Conservation (phyloP, 768 basidiomycete species). For the Suillus subalutaceus region DNA sequence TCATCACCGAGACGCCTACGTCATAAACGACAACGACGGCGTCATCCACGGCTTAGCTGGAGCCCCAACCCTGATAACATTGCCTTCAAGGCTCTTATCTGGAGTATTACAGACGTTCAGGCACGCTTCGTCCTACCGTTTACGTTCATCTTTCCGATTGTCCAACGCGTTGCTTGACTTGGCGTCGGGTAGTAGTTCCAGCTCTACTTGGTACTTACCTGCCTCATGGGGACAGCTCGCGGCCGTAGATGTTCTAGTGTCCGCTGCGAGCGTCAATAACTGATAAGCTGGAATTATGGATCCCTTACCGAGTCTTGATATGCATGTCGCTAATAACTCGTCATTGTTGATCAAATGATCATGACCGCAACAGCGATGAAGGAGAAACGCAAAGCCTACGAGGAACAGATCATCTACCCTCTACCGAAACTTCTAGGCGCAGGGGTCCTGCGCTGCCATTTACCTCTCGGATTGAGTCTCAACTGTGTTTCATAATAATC, state of each 20-base stretch:
- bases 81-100: slow-evolving; percentile 43
- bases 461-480: not conserved
- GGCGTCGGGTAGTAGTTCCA: slow-evolving; percentile 6
- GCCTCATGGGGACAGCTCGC: slow-evolving; percentile 15
- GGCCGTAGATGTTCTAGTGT: slow-evolving; percentile 5
- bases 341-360: not conserved
- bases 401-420: not conserved
- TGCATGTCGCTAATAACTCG: not conserved
- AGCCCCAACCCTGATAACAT: slow-evolving; percentile 29
- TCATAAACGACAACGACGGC: slow-evolving; percentile 44
- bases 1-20: slow-evolving; percentile 53
- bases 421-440: not conserved
- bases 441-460: not conserved
- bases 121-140: slow-evolving; percentile 24
- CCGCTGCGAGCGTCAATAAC: slow-evolving; percentile 5
- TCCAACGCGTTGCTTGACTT: slow-evolving; percentile 7
- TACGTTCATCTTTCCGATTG: too few species aligned
- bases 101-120: slow-evolving; percentile 53
- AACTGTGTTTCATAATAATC: not conserved
- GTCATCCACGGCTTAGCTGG: slow-evolving; percentile 51
- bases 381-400: not conserved
- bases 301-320: not conserved
- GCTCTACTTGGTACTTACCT: slow-evolving; percentile 12
- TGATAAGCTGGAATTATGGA: not conserved
- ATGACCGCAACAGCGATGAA: not conserved